A percentile compares a stretch with the other conserved stretches of the same genome.
Evolutionary conservation across 2,329 filamentous ascomycete species (phyloP).

Genomic region (Alternaria ethzedia): DNA sequence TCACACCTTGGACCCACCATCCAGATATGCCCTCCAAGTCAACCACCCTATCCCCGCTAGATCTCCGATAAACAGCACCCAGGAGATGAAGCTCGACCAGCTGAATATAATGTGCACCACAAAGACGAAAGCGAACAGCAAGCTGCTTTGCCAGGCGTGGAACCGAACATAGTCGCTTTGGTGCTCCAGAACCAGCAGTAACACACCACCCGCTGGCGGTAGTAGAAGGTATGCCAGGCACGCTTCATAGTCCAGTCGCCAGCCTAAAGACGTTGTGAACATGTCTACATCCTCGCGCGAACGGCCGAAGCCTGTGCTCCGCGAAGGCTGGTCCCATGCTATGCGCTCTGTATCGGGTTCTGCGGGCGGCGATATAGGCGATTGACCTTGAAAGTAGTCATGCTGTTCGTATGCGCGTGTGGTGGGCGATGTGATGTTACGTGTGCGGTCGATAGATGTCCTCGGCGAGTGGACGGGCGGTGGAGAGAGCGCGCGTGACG

Average conservation of each 20-base stretch:
- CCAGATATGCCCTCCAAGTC: conserved; percentile 79
- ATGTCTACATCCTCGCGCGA: conserved; percentile 70
- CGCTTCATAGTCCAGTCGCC: conserved; percentile 89
- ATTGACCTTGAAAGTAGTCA: conserved; percentile 43
- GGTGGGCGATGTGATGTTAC: conserved; percentile 41
- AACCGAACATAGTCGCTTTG: conserved; percentile 98
- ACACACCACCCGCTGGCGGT: conserved; percentile 83
- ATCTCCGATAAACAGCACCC: conserved; percentile 80
- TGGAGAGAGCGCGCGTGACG: conserved; percentile 79
- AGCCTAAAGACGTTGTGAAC: conserved; percentile 87
- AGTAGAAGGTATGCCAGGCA: conserved; percentile 85
- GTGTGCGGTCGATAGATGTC: conserved; percentile 46
- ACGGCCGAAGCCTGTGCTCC: conserved; percentile 29
- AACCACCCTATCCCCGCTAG: conserved; percentile 77
- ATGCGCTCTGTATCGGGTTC: conserved; percentile 33
- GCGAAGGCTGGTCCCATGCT: conserved; percentile 32
- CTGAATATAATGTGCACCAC: conserved; percentile 82
- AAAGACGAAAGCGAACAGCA: conserved; percentile 76
- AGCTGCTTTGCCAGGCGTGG: conserved; percentile 92
- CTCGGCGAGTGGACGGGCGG: conserved; percentile 54
- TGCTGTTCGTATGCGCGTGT: conserved; percentile 48
- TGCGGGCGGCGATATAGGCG: background rate
- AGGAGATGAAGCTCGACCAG: conserved; percentile 84
- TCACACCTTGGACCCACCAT: conserved; percentile 64
- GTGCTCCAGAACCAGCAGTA: conserved; percentile 84